Evolutionary conservation across 2,329 filamentous ascomycete genomes (phyloP).

Genomic region (Fusarium domesticum): DNA sequence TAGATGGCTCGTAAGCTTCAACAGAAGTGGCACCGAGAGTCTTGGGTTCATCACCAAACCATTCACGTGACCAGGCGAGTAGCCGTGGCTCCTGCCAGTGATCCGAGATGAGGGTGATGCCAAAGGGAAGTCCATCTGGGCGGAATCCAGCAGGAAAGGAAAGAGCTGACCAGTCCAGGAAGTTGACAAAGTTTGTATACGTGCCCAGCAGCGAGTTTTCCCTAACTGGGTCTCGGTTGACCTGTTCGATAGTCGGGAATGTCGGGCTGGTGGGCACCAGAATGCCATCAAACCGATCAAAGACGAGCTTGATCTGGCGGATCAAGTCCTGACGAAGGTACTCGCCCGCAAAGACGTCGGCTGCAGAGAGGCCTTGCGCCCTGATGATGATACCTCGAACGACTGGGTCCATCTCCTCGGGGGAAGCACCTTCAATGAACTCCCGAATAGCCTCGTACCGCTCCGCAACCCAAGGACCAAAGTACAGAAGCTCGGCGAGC

Average conservation of each 20-base stretch:
- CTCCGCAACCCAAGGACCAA: conserved; percentile 56
- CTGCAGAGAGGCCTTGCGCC: conserved; percentile 40
- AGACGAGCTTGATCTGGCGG: conserved; percentile 39
- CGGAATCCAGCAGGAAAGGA: conserved; percentile 50
- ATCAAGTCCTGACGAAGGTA: conserved; percentile 39
- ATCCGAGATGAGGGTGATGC: conserved; percentile 37
- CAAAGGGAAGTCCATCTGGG: conserved; percentile 37
- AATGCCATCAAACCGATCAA: conserved; percentile 45
- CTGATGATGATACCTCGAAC: conserved; percentile 39
- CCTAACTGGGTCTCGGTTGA: conserved; percentile 49
- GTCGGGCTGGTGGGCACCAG: conserved; percentile 56
- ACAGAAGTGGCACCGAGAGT: conserved; percentile 31
- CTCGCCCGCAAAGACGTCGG: conserved; percentile 44
- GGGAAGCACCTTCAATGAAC: conserved; percentile 39
- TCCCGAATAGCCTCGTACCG: conserved; percentile 50
- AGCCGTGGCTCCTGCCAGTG: conserved; percentile 36
- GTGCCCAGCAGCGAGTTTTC: conserved; percentile 53
- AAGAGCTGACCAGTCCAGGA: conserved; percentile 55
- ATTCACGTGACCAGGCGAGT: conserved; percentile 28
- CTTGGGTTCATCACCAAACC: conserved; percentile 23
- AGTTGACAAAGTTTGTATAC: conserved; percentile 61
- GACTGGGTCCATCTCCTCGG: conserved; percentile 35
- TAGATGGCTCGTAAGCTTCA: conserved; percentile 2
- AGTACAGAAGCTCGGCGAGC: conserved; percentile 53
- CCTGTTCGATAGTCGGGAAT: conserved; percentile 49